These are phyloP conservation scores for Tetratostichococcus sp. DNA, from an alignment of 139 green algal species.

Conservation along the genomic window DNA sequence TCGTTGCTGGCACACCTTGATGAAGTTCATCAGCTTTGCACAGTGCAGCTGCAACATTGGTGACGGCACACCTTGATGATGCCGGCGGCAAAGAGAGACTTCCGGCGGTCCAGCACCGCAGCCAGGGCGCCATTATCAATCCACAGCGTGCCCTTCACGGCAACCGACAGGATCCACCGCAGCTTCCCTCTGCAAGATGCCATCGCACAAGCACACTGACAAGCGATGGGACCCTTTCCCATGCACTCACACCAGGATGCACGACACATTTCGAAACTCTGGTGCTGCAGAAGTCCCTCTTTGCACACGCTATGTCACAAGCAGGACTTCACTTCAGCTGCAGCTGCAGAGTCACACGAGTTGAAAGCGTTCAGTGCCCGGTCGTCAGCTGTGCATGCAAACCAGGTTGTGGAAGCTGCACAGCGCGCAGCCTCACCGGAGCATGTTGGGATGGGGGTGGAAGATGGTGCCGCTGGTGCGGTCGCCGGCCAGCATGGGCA, in stretches of 20 bases:
- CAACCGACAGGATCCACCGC: constrained; percentile 79
- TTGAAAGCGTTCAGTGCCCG: not conserved
- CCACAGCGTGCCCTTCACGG: constrained; percentile 52
- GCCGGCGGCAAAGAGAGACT: constrained; percentile 78
- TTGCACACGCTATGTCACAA: no score
- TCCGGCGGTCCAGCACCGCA: constrained; percentile 63
- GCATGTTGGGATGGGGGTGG: constrained; percentile 38
- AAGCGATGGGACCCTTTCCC: no score
- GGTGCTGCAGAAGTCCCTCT: no score
- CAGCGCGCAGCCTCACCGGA: constrained; percentile 16
- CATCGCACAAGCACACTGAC: no score
- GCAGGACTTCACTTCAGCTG: no score
- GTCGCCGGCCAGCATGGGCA: constrained; percentile 45
- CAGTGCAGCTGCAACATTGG: not conserved
- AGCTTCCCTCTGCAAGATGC: constrained; percentile 59
- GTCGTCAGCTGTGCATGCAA: no score
- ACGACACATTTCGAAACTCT: no score
- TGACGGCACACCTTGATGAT: constrained; percentile 62
- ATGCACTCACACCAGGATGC: no score
- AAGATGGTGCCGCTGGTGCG: constrained; percentile 47
- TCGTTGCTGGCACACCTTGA: no score
- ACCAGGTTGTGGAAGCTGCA: no score
- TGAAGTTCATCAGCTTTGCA: not conserved
- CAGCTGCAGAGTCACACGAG: not conserved
- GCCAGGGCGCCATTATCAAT: constrained; percentile 71